Base-by-base conservation (phyloP, 1,284 basidiomycete species). In the Malassezia sympodialis region DNA sequence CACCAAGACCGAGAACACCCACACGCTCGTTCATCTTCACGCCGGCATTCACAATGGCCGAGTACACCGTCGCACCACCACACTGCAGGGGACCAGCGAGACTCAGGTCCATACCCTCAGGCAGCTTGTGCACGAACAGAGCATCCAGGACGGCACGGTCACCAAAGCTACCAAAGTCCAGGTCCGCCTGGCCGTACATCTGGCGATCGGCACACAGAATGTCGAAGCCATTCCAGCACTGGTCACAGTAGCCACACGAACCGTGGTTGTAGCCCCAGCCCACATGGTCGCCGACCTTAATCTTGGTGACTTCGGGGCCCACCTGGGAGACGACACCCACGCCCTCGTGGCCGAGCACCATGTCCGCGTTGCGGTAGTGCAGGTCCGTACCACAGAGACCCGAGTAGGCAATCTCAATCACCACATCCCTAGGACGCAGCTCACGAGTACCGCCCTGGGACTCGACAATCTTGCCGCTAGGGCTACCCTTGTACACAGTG, bases 31-130 rank as follows among this genome's bases (percentile, higher is more conserved):
- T 71, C 1, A 69, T 58, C 34, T 58, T 57, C 35, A 67, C 48
- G 27, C 60, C 56, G 62, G 76, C 73, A 60, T 75, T 63, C 27
- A 77, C 68, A 24, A 79, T 67, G 4, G 73, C 72, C 59, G 76
- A 77, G 65, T 63, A 73, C 24, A 70, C 68, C 4, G 76, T 73
- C 14, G 72, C 59, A 32, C 77, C 77, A 8, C 77, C 76, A 54
- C 76, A 79, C 52, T 78, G 64, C 3, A 79, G 61, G 14, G 78
- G 78, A 6, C 76, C 78, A 8, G 70, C 70, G 27, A 50, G 15
- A 49, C 58, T 60, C 26, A 73, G 60, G 34, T 64, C 59, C 17
- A 71, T 44, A 1, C 34, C 56, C 17, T 72, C 66, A 14, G 69
- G 70, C 35, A 72, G 69, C 34, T 45, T 43, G 60, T 71, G 67